Evolutionary conservation across 78 protist species (phyloP).

Genomic region (Speleostelium caveatum): DNA sequence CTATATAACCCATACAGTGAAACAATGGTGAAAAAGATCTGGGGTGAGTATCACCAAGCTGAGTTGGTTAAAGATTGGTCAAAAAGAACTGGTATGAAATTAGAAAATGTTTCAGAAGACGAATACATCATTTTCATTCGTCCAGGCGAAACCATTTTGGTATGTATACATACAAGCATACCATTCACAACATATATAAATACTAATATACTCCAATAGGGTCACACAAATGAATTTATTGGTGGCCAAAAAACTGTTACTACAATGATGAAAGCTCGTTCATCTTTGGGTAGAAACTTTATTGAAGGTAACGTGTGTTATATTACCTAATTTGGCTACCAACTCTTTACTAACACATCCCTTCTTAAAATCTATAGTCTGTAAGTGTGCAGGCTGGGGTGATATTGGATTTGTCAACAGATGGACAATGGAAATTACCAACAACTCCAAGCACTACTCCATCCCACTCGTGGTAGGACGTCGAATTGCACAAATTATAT

Average conservation of each 20-base stretch:
- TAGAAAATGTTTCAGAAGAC: slow-evolving; percentile 52
- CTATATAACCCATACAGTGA: slow-evolving; percentile 78
- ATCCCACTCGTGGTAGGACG: slow-evolving; percentile 81
- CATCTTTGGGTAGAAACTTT: slow-evolving; percentile 80
- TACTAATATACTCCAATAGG: no score
- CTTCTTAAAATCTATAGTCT: not conserved
- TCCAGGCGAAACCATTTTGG: slow-evolving; percentile 81
- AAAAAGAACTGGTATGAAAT: slow-evolving; percentile 28
- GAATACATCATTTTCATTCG: slow-evolving; percentile 76
- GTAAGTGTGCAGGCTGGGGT: slow-evolving; percentile 87
- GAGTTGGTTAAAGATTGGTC: slow-evolving; percentile 49
- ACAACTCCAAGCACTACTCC: slow-evolving; percentile 70
- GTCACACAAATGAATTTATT: slow-evolving; percentile 72
- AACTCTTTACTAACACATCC: not conserved
- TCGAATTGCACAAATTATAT: slow-evolving; percentile 79
- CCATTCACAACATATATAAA: not conserved
- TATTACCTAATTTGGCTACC: not conserved
- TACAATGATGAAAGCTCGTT: slow-evolving; percentile 86
- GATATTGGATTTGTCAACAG: not conserved
- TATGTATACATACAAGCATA: not conserved
- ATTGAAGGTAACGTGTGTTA: slow-evolving; percentile 40
- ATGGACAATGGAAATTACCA: slow-evolving; percentile 86
- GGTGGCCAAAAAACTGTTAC: slow-evolving; percentile 78
- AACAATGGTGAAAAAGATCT: slow-evolving; percentile 66
- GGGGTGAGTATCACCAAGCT: slow-evolving; percentile 72